Evolutionary conservation across 1,284 basidiomycete genomes (phyloP).

Genomic region (Pseudozyma tsukubaensis): DNA sequence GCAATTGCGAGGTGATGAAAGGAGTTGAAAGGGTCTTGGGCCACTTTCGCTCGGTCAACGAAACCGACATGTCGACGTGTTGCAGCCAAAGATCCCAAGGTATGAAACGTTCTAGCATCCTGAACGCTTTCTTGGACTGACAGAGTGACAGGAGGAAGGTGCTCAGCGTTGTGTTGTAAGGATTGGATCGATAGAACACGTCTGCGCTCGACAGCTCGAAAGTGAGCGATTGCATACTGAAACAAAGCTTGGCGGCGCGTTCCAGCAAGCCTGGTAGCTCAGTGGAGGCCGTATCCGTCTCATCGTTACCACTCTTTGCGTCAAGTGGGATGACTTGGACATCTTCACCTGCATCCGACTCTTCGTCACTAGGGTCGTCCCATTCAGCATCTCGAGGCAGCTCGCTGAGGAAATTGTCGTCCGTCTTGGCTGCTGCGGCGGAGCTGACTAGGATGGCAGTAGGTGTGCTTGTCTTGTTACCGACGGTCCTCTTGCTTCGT

Average conservation of each 20-base stretch:
- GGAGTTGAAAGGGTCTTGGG: slow-evolving; percentile 29
- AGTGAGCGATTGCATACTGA: slow-evolving; percentile 80
- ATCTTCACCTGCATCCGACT: slow-evolving; percentile 66
- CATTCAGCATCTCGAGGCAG: slow-evolving; percentile 41
- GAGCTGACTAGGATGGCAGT: slow-evolving; percentile 54
- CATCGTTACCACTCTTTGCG: slow-evolving; percentile 35
- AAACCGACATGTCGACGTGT: slow-evolving; percentile 15
- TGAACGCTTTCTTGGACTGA: slow-evolving; percentile 49
- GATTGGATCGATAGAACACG: slow-evolving; percentile 71
- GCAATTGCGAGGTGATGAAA: slow-evolving; percentile 73
- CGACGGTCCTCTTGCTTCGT: slow-evolving; percentile 56
- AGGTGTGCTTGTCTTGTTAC: slow-evolving; percentile 70
- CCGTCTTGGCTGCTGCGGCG: slow-evolving; percentile 32
- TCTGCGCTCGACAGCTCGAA: slow-evolving; percentile 69
- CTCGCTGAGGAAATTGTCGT: slow-evolving; percentile 43
- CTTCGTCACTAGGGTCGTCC: slow-evolving; percentile 44
- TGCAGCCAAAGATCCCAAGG: slow-evolving; percentile 82
- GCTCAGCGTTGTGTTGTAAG: slow-evolving; percentile 85
- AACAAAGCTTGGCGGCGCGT: slow-evolving; percentile 81
- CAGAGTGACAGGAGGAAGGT: slow-evolving; percentile 82
- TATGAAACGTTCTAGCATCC: slow-evolving; percentile 73
- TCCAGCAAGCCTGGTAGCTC: slow-evolving; percentile 76
- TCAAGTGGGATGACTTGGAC: slow-evolving; percentile 71
- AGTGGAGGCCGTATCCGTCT: slow-evolving; percentile 42
- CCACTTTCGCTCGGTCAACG: slow-evolving; percentile 27